Conservation (phyloP, 805 yeast genomes). For the Spathaspora gorwiae region DNA sequence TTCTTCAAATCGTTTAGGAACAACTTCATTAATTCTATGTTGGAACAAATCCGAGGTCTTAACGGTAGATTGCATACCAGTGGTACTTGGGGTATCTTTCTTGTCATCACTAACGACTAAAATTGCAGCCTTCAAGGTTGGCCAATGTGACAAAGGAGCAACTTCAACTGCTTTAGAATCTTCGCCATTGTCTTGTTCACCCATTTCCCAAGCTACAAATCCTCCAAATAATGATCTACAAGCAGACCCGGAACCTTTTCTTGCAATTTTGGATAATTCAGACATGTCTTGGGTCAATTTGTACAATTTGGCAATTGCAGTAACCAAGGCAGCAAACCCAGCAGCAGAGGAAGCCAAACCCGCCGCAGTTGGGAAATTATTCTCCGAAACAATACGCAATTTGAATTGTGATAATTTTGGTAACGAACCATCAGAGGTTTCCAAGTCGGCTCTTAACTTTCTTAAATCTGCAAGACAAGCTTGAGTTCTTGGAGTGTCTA, state of each 20-base stretch:
- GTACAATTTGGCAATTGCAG: slow-evolving; percentile 81
- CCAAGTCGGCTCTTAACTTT: slow-evolving; percentile 57
- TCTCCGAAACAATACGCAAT: slow-evolving; percentile 82
- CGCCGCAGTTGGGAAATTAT: slow-evolving; percentile 98
- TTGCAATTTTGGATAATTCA: slow-evolving; percentile 87
- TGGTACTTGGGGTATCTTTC: slow-evolving; percentile 91
- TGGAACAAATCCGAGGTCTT: slow-evolving; percentile 81
- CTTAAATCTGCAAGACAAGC: slow-evolving; percentile 79
- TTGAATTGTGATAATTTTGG: slow-evolving; percentile 62
- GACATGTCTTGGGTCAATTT: slow-evolving; percentile 79
- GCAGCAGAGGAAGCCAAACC: slow-evolving; percentile 98
- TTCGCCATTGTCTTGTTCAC: slow-evolving; percentile 64
- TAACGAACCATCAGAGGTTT: slow-evolving; percentile 46
- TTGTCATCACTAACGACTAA: slow-evolving; percentile 89
- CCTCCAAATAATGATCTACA: slow-evolving; percentile 97
- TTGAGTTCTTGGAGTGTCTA: slow-evolving; percentile 57
- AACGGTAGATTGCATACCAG: slow-evolving; percentile 96
- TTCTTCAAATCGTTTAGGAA: slow-evolving; percentile 76
- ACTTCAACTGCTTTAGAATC: slow-evolving; percentile 94
- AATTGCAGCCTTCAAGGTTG: slow-evolving; percentile 78
- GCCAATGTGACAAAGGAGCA: slow-evolving; percentile 85
- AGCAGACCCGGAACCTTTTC: slow-evolving; percentile 98
- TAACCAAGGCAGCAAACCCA: slow-evolving; percentile 93
- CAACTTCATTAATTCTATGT: slow-evolving; percentile 73
- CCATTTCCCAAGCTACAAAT: slow-evolving; percentile 99